Evolutionary conservation across 352 stramenopile genomes (phyloP), one percentile per base, ranked within the genome.

Genomic region (Phytophthora brassicae): DNA sequence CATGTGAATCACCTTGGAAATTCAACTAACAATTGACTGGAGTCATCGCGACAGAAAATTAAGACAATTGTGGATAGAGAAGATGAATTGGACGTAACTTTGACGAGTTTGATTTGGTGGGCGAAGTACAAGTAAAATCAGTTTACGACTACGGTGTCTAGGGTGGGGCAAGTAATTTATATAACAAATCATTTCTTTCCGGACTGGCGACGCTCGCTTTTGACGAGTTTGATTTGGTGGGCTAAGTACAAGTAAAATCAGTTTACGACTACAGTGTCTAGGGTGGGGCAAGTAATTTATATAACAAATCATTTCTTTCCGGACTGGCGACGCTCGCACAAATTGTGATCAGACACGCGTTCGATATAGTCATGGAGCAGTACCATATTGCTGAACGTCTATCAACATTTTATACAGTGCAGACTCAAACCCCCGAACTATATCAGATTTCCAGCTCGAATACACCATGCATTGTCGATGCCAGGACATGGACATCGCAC

Each of bases 11-110:
- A 56, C 1, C 36, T 66, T 20, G 56, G 56, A 2, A 65, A 61
- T 31, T 60, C n/a, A 2, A 70, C 55, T 6, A 70, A 70, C 46
- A 70, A 70, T 23, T 22, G 62, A 1, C 46, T 56, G 11, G 62
- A 56, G 13, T 53, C 52, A 0, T 51, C 24, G 14, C 60, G 47
- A 29, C 42, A 59, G 11, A 61, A 54, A 14, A 24, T 56, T 4
- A 51, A 50, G 23, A 53, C 19, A 9, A 42, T 45, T 22, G 47
- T 48, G 5, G 48, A 68, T 26, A 17, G 29, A 33, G 12, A 43
- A 6, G 47, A 35, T 50, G 29, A 54, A 11, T 8, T 60, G 12
- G 52, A 68, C 17, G 35, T 17, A 17, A 49, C 24, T 22, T 0
- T 50, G 8, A 46, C 46, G 17, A 52, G 20, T 14, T 17, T 55